These are phyloP conservation scores for Pinguiococcus pyrenoidosus DNA, from an alignment of 108 stramenopile genomes.

Conservation along the genomic window DNA sequence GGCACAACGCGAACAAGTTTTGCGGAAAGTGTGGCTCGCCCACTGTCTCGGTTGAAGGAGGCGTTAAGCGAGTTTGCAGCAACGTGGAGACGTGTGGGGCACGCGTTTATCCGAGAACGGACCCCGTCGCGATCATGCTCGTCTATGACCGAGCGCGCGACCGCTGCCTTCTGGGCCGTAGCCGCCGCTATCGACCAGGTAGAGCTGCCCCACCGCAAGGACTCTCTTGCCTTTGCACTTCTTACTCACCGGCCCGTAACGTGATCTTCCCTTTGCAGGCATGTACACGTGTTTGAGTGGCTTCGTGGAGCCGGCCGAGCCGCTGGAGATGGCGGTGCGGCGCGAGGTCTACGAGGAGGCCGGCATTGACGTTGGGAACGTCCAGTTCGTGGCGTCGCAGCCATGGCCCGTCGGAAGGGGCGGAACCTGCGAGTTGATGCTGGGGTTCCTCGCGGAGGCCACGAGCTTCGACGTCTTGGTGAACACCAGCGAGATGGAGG, in stretches of 20 bases:
- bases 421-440: conserved; percentile 9
- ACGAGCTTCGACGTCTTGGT: not conserved
- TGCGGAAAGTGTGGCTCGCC: not conserved
- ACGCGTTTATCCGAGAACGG: conserved; percentile 6
- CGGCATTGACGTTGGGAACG: conserved; percentile 6
- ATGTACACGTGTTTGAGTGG: conserved; percentile 12
- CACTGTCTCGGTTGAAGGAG: not conserved
- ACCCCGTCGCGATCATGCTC: conserved; percentile 10
- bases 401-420: conserved; percentile 13
- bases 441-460: conserved; percentile 7
- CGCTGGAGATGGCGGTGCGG: conserved; percentile 5
- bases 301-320: conserved; percentile 8
- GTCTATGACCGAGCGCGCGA: conserved; percentile 1
- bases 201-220: too few relatives aligned
- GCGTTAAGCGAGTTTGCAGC: not conserved
- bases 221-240: too few relatives aligned
- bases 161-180: conserved; percentile 3
- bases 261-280: too few relatives aligned
- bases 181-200: not conserved
- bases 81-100: not conserved
- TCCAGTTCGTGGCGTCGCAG: conserved; percentile 2
- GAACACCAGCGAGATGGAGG: conserved; percentile 1
- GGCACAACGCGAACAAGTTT: not conserved
- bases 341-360: conserved; percentile 12
- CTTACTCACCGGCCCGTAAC: too few relatives aligned